A percentile compares a stretch with the other conserved stretches of the same genome.
Conservation (phyloP, 495 filamentous ascomycete genomes). For the Talaromyces borbonicus region DNA sequence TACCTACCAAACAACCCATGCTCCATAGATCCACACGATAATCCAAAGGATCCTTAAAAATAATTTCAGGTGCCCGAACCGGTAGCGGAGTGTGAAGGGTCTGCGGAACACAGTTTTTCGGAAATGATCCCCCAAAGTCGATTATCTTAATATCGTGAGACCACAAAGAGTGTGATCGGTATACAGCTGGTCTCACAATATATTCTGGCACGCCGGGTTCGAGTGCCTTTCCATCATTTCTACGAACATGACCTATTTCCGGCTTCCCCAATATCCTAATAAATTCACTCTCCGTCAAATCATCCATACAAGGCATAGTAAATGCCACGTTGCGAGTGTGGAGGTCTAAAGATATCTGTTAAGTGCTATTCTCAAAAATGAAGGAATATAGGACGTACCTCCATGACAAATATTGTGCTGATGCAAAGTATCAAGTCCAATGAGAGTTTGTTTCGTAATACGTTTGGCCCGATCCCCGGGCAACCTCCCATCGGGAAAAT, state of each 20-base stretch:
- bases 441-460: constrained; percentile 32
- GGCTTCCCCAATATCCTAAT: constrained; percentile 27
- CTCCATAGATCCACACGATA: constrained; percentile 36
- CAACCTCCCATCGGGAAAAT: constrained; percentile 24
- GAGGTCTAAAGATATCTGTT: constrained; percentile 23
- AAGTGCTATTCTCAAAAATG: constrained; percentile 10
- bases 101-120: constrained; percentile 13
- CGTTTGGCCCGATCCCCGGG: constrained; percentile 30
- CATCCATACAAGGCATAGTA: constrained; percentile 14
- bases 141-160: constrained; percentile 23
- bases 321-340: constrained; percentile 41
- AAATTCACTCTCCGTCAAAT: constrained; percentile 19
- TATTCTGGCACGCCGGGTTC: constrained; percentile 25
- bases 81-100: constrained; percentile 24
- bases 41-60: constrained; percentile 31
- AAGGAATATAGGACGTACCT: constrained; percentile 18
- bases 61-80: constrained; percentile 32
- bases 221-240: constrained; percentile 22
- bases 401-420: constrained; percentile 31
- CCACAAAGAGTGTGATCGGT: constrained; percentile 14
- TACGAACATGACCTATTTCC: constrained; percentile 22
- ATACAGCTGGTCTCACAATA: constrained; percentile 22
- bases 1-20: constrained; percentile 29
- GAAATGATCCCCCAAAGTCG: constrained; percentile 37
- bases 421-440: constrained; percentile 33